phyloP scores from a whole-genome alignment of 768 basidiomycete genomes.

The Suillus weaverae region DNA sequence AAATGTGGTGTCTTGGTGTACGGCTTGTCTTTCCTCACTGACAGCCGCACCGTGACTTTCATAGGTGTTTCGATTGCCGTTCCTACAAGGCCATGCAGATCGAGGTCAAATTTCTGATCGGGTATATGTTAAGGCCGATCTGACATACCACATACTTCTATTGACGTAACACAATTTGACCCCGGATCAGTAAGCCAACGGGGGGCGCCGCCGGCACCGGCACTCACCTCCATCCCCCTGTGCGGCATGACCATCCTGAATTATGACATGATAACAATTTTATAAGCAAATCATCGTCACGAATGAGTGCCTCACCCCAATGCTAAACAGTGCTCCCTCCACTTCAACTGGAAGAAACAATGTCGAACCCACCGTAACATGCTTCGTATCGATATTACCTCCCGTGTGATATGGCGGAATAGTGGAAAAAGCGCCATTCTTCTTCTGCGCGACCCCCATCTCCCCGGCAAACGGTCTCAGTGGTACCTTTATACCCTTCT shows the following conservation, averaged over 20 bases:
- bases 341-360: slow-evolving; percentile 59
- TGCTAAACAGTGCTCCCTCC: slow-evolving; percentile 59
- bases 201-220: background rate
- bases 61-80: slow-evolving; percentile 67
- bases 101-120: slow-evolving; percentile 3
- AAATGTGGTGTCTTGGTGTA: slow-evolving; percentile 63
- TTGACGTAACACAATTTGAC: background rate
- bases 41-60: slow-evolving; percentile 53
- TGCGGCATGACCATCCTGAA: slow-evolving; percentile 63
- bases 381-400: slow-evolving; percentile 62
- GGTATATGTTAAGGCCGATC: background rate
- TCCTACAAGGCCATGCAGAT: slow-evolving; percentile 32
- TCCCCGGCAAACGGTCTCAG: slow-evolving; percentile 61
- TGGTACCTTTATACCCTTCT: slow-evolving; percentile 48
- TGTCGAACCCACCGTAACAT: slow-evolving; percentile 54
- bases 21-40: slow-evolving; percentile 54
- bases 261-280: background rate
- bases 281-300: background rate
- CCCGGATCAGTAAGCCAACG: background rate
- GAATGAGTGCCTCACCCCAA: slow-evolving; percentile 43
- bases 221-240: slow-evolving; percentile 64
- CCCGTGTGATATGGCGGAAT: slow-evolving; percentile 64
- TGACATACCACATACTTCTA: slow-evolving; percentile 60
- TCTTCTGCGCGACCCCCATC: slow-evolving; percentile 59
- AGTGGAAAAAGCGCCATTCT: slow-evolving; percentile 53